These are phyloP conservation scores for Starmerella davenportii DNA, from an alignment of 805 yeast genomes.

Conservation along the genomic window DNA sequence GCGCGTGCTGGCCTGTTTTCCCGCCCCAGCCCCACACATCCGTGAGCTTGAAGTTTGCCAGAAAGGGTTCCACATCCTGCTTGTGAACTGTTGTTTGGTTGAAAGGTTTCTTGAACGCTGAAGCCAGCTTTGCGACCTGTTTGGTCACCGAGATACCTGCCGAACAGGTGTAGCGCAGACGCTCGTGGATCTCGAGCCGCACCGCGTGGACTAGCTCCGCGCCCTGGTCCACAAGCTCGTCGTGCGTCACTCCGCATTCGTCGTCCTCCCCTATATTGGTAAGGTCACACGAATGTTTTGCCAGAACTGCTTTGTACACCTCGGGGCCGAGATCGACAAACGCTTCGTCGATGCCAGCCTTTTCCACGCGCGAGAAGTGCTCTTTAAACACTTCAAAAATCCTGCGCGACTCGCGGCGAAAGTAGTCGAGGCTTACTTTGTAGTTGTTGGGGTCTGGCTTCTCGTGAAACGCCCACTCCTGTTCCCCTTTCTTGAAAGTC, in stretches of 20 bases:
- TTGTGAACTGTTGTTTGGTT: constrained; percentile 60
- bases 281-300: constrained; percentile 29
- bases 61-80: constrained; percentile 32
- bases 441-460: constrained; percentile 39
- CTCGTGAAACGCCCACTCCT: constrained; percentile 57
- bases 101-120: constrained; percentile 70
- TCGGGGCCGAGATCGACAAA: constrained; percentile 66
- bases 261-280: constrained; percentile 24
- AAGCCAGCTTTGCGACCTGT: constrained; percentile 69
- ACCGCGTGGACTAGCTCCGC: constrained; percentile 39
- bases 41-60: constrained; percentile 41
- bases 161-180: constrained; percentile 68
- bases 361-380: constrained; percentile 57
- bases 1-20: constrained; percentile 48
- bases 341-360: constrained; percentile 91
- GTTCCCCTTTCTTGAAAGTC: constrained; percentile 73
- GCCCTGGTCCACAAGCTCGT: constrained; percentile 48
- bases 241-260: constrained; percentile 58
- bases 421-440: constrained; percentile 83
- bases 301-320: constrained; percentile 30
- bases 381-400: constrained; percentile 46
- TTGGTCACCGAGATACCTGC: constrained; percentile 71
- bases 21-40: constrained; percentile 92
- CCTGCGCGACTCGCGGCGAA: constrained; percentile 70
- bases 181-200: constrained; percentile 33